Evolutionary conservation across 2,329 filamentous ascomycete genomes (phyloP), one percentile per base, ranked within the genome.

Genomic region (Apiospora arundinis): DNA sequence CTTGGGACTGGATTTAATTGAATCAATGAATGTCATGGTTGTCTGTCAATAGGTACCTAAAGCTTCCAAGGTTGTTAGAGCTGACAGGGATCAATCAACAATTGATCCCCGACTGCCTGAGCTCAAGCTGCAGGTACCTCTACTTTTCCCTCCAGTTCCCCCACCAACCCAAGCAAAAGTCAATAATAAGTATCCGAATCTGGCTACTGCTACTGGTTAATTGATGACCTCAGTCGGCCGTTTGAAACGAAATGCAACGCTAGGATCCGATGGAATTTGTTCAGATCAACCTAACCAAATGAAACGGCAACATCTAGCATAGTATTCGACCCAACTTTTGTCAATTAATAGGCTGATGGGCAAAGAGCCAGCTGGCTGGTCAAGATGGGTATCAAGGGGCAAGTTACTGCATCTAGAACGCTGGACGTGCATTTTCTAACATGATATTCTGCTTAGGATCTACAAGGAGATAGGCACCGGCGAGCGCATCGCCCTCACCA

Each of bases 391-490:
- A 92, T 92, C 80, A 91, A 90, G 83, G 89, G 89, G 89, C 91
- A 80, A 70, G 80, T 74, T 28, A 16, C 18, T 14, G 4, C 60
- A 71, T 76, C 56, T 56, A 44, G 4, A 8, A 23, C 8, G 25
- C 28, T 48, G 23, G 52, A 52, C 16, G 42, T 37, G 12, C 37
- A 21, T 49, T 32, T 66, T n/a, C 32, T 56, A 52, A 21, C 52
- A 56, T 14, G 16, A 6, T 16, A 5, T 56, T 37, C 8, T 28
- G 14, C 8, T 28, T 71, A 97, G 95, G 21, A 93, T 99, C 70
- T 96, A 97, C 83, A 92, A 92, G 78, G 94, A 97, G 81, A 93
- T 99, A 76, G 95, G 95, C 52, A 84, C 91, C 11, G 94, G 95
- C 70, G 87, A 92, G 78, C 90, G 95, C 72, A 86, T 97, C 70